Evolutionary conservation across 768 basidiomycete genomes (phyloP).

Genomic region (Coprinopsis strossmayeri): DNA sequence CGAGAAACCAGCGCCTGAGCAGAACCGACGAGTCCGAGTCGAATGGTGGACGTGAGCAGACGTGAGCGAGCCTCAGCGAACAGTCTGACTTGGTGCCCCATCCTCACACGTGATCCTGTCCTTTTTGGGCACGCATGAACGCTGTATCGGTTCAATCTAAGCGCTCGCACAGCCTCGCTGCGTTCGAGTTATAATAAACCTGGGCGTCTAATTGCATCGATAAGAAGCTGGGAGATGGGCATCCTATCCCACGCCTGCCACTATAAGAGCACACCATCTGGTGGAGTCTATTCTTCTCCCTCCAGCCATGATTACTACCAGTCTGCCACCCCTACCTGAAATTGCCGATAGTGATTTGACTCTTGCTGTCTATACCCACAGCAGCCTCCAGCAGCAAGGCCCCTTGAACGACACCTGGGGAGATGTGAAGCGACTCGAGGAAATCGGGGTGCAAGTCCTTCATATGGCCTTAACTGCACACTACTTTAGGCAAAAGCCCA

Average conservation of each 20-base stretch:
- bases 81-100: too few relatives aligned
- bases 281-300: not conserved
- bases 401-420: constrained; percentile 41
- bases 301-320: not conserved
- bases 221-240: not conserved
- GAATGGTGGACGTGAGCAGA: not conserved
- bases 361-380: constrained; percentile 54
- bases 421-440: constrained; percentile 50
- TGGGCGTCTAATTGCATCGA: not conserved
- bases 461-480: constrained; percentile 45
- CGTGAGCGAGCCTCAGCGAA: too few relatives aligned
- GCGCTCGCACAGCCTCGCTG: too few relatives aligned
- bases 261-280: too few relatives aligned
- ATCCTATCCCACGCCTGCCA: not conserved
- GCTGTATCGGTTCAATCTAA: too few relatives aligned
- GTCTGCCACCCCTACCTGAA: constrained; percentile 26
- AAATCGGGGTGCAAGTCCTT: constrained; percentile 48
- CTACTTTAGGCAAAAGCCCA: constrained; percentile 39
- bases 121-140: too few relatives aligned
- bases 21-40: not conserved
- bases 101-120: too few relatives aligned
- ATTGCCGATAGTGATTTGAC: constrained; percentile 46
- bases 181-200: not conserved
- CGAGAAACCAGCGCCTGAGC: too few relatives aligned
- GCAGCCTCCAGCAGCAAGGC: constrained; percentile 25